Conservation (phyloP, 352 stramenopile genomes). For the Globisporangium uncinulatum region DNA sequence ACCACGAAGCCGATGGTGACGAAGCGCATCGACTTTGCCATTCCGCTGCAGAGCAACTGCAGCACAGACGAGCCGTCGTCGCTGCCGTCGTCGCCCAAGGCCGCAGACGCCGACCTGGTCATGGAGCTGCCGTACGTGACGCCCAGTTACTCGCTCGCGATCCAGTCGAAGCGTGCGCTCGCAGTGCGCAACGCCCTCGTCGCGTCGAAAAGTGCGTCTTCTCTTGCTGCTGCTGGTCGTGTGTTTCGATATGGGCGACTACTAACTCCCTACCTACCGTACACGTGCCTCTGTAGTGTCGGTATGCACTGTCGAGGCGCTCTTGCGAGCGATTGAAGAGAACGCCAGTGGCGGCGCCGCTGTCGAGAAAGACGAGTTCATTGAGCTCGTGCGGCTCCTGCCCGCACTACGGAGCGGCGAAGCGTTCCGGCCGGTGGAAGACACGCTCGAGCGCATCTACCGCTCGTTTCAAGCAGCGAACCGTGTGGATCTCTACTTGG, state of each 20-base stretch:
- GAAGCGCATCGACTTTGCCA: slow-evolving; percentile 18
- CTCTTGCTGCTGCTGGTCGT: neutral
- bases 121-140: slow-evolving; percentile 57
- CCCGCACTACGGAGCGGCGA: slow-evolving; percentile 47
- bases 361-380: slow-evolving; percentile 49
- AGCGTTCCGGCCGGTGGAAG: slow-evolving; percentile 59
- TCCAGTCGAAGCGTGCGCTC: slow-evolving; percentile 69
- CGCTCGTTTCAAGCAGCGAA: slow-evolving; percentile 55
- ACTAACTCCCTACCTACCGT: neutral
- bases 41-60: slow-evolving; percentile 50
- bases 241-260: too few relatives aligned
- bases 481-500: slow-evolving; percentile 51
- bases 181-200: slow-evolving; percentile 66
- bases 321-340: slow-evolving; percentile 31
- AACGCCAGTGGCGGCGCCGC: slow-evolving; percentile 14
- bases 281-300: slow-evolving; percentile 21
- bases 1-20: slow-evolving; percentile 5
- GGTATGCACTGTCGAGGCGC: slow-evolving; percentile 30
- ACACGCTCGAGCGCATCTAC: slow-evolving; percentile 60
- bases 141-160: slow-evolving; percentile 47
- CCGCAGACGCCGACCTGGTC: slow-evolving; percentile 32
- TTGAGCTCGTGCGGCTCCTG: slow-evolving; percentile 50
- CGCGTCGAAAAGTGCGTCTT: slow-evolving; percentile 26
- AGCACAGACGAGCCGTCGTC: slow-evolving; percentile 34
- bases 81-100: slow-evolving; percentile 53